Base-by-base conservation (phyloP, 352 stramenopile species). In the Phytophthora palmivora region DNA sequence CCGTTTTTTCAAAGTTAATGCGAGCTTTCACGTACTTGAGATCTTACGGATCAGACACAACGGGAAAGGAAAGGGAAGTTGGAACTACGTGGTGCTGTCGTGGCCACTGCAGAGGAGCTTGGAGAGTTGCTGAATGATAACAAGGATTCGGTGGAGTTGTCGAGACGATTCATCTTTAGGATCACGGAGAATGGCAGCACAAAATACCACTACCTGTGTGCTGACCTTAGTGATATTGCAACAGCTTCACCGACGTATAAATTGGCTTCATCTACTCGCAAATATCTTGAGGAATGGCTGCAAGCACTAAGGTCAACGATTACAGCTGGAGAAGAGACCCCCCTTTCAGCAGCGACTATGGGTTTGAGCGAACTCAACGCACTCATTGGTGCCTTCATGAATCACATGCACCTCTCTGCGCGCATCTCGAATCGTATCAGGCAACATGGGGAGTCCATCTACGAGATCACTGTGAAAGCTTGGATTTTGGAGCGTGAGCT, bases 401-500 rank as follows among this genome's bases (percentile, higher is more conserved):
- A 87, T 42, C 66, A 70, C 16, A 69, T 92, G 52, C 80, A 88
- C 42, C 32, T 92, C 8, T 72, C 76, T 12, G 68, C 71, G 7
- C 70, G 57, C 15, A 72, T 92, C 14, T 71, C 72, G 0, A 52
- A 53, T 38, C 69, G 81, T 10, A 37, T 43, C 5, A 22, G 56
- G 14, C 65, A 72, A 19, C 38, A 62, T 19, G 62, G 66, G 5
- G 60, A 61, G 49, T 73, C 63, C 21, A 70, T 70, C 10, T 91
- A 89, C 60, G 71, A 88, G 28, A 16, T 92, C 34, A 69, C 65
- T 6, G 66, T 80, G 21, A 79, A 83, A 26, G 78, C 79, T 9
- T 92, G 83, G 83, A 82, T 82, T 50, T 68, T 92, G 24, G 64
- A 80, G 39, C 72, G 79, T 7, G 83, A 92, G 55, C 71, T 85